Percentiles rank a stretch among this genome's conserved stretches.
Evolutionary conservation across 2,329 filamentous ascomycete genomes (phyloP).

Genomic region (Chrysoporthe cubensis): DNA sequence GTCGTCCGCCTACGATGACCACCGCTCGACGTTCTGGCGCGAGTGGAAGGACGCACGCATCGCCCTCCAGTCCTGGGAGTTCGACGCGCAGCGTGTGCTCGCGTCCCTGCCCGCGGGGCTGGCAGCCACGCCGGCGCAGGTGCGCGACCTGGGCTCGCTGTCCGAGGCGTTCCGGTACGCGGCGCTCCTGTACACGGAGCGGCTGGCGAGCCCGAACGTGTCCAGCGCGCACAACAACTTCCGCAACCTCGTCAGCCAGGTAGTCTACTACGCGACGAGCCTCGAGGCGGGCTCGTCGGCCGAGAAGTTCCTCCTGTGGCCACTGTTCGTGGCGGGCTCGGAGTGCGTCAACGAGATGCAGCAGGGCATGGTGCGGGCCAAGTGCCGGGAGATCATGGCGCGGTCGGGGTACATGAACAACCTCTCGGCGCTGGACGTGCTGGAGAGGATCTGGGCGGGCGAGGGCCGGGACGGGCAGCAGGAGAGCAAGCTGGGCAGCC

Average conservation of each 20-base stretch:
- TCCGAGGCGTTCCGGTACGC: slow-evolving; percentile 91
- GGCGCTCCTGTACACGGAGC: slow-evolving; percentile 86
- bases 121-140: slow-evolving; percentile 57
- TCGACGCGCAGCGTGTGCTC: slow-evolving; percentile 60
- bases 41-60: slow-evolving; percentile 84
- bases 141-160: slow-evolving; percentile 77
- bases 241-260: slow-evolving; percentile 79
- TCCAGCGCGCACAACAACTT: slow-evolving; percentile 77
- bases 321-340: slow-evolving; percentile 85
- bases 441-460: slow-evolving; percentile 81
- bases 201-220: slow-evolving; percentile 76
- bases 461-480: slow-evolving; percentile 48
- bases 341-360: slow-evolving; percentile 85
- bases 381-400: slow-evolving; percentile 84
- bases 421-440: slow-evolving; percentile 78
- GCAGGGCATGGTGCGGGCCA: slow-evolving; percentile 75
- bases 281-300: slow-evolving; percentile 73
- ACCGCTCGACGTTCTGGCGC: slow-evolving; percentile 73
- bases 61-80: slow-evolving; percentile 80
- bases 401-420: slow-evolving; percentile 95
- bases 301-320: slow-evolving; percentile 92
- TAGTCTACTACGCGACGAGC: slow-evolving; percentile 80
- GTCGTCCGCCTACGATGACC: slow-evolving; percentile 58
- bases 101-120: slow-evolving; percentile 50
- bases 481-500: slow-evolving; percentile 41